Evolutionary conservation across 495 filamentous ascomycete species (phyloP), one percentile per base, ranked within the genome.

Genomic region (Glonium stellatum): DNA sequence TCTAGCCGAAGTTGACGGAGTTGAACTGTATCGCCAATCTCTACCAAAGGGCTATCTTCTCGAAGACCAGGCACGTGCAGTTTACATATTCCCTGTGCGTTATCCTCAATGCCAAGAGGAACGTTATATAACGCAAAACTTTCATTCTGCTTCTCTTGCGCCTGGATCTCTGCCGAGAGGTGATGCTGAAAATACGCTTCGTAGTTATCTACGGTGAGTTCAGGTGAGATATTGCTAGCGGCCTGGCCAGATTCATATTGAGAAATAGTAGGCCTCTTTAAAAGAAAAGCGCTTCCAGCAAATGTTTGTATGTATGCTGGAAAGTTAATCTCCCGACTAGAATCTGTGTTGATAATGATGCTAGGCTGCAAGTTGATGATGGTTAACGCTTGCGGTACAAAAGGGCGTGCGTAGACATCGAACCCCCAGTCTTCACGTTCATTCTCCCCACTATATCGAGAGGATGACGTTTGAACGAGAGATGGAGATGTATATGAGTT

Each of bases 401-500:
- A 74, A 12, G 71, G 63, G 11, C 63, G 55, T 1, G 73, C 73
- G 52, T 73, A 74, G 10, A 71, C 55, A 57, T 76, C 71, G 52
- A 73, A 69, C 9, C 13, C 48, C 21, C 21, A 51, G 25, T 31
- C 48, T 5, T 51, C 48, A 1, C 48, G 48, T 25, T 51, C 48
- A 13, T 51, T 51, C 5, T 27, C 21, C 18, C 21, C 48, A 27
- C 13, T 15, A n/a, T 50, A 50, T 21, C 19, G 18, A 5, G 47
- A 18, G 47, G 47, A 23, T 12, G 23, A 21, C 13, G 10, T 51
- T 0, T 25, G 21, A 15, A 31, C 23, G 1, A 51, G 21, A 31
- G 21, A 15, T 51, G 48, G 13, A 25, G 10, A 25, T 23, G 48
- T 22, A 5, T 21, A 27, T 9, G 21, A 13, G 8, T 27, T 25